phyloP scores from a whole-genome alignment of 2,329 filamentous ascomycete species.

The Phialophora chinensis region DNA sequence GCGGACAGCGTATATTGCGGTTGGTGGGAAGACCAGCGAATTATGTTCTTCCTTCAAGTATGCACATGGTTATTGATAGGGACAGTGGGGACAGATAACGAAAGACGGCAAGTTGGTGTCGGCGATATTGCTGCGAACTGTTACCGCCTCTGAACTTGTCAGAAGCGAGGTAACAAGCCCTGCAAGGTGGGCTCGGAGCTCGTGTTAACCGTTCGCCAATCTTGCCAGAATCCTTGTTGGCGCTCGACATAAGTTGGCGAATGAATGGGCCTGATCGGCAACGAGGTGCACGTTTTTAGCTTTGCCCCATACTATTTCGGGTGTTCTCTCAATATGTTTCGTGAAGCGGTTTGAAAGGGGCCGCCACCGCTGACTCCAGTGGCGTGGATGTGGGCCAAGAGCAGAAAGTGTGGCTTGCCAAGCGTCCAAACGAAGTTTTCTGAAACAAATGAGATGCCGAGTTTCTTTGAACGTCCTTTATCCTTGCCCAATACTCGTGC shows the following conservation, averaged over 20 bases:
- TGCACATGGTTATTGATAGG: not conserved
- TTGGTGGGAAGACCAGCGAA: not conserved
- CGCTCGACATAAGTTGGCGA: not conserved
- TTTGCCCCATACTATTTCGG: not conserved
- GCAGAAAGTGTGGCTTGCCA: conserved; percentile 8
- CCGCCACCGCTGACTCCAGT: not conserved
- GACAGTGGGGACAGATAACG: not conserved
- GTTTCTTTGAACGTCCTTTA: conserved; percentile 8
- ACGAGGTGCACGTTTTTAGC: not conserved
- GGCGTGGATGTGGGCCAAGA: not conserved
- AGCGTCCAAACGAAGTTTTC: conserved; percentile 12
- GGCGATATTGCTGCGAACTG: not conserved
- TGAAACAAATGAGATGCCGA: conserved; percentile 9
- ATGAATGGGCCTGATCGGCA: conserved; percentile 1
- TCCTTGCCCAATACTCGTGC: conserved; percentile 3
- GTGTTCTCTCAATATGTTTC: not conserved
- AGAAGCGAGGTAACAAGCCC: not conserved
- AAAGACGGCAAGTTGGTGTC: not conserved
- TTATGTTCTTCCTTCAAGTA: not conserved
- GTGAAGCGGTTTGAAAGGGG: not conserved
- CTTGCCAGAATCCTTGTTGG: conserved; percentile 8
- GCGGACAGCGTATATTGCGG: not conserved
- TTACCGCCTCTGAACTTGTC: not conserved
- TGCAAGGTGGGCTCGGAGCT: not conserved
- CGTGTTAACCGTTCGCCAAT: conserved; percentile 9